Percentiles rank a stretch among this genome's conserved stretches.
phyloP scores from a whole-genome alignment of 2,329 filamentous ascomycete species.

The Paecilomyces sp. region DNA sequence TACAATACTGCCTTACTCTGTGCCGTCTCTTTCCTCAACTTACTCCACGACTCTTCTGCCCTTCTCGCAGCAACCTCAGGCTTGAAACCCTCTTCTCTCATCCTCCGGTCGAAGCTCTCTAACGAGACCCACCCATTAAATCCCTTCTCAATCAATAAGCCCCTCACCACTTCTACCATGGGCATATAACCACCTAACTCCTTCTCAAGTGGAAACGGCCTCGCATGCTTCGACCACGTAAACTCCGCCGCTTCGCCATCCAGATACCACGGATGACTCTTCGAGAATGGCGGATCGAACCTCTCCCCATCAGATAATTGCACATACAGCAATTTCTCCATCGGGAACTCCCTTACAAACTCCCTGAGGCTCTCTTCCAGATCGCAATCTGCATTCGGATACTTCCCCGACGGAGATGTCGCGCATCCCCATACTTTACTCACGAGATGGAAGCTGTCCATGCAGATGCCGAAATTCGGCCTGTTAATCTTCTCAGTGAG shows the following conservation, averaged over 20 bases:
- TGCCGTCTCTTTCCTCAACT: neutral
- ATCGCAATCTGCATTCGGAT: neutral
- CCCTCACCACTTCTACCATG: constrained; percentile 8
- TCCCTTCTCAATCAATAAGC: constrained; percentile 12
- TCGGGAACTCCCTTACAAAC: neutral
- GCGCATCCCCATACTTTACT: constrained; percentile 27
- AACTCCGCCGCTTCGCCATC: constrained; percentile 3
- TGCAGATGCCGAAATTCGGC: constrained; percentile 29
- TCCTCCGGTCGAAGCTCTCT: constrained; percentile 15
- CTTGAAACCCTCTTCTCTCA: constrained; percentile 7
- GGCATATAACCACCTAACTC: constrained; percentile 3
- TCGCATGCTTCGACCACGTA: constrained; percentile 11
- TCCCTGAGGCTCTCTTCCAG: neutral
- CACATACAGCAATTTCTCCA: constrained; percentile 3
- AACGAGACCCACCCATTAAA: constrained; percentile 16
- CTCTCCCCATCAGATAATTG: constrained; percentile 21
- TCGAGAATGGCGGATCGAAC: constrained; percentile 10
- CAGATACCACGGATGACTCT: constrained; percentile 11
- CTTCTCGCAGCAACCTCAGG: neutral
- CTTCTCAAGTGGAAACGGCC: constrained; percentile 16
- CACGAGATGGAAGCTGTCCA: constrained; percentile 29
- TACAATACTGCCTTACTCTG: neutral
- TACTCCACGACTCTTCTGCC: neutral
- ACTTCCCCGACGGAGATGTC: constrained; percentile 13
- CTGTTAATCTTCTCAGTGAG: constrained; percentile 20